phyloP scores from a whole-genome alignment of 306 rosid species.

The Cercis canadensis region DNA sequence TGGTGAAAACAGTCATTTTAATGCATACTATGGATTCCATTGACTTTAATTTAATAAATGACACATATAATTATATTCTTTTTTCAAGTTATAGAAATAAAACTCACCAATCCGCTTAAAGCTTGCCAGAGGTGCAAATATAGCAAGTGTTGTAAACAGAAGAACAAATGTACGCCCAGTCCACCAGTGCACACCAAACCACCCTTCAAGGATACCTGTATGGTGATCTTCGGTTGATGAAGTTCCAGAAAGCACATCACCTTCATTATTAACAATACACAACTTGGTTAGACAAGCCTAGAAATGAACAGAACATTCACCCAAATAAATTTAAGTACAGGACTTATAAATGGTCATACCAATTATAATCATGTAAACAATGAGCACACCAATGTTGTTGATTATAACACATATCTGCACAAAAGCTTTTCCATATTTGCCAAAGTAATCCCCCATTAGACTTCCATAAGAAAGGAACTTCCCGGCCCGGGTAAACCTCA shows the following conservation, averaged over 20 bases:
- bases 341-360: conserved; percentile 51
- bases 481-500: conserved; percentile 73
- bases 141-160: conserved; percentile 55
- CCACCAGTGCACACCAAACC: conserved; percentile 95
- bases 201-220: conserved; percentile 79
- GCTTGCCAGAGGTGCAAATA: conserved; percentile 77
- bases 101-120: conserved; percentile 78
- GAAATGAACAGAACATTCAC: conserved; percentile 6
- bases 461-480: conserved; percentile 70
- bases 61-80: background rate
- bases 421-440: conserved; percentile 69
- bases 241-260: conserved; percentile 94
- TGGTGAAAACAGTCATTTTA: conserved; percentile 3
- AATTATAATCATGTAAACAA: conserved; percentile 85
- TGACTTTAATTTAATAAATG: background rate
- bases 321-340: background rate
- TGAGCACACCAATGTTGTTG: conserved; percentile 73
- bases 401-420: conserved; percentile 63
- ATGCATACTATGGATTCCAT: too few relatives aligned
- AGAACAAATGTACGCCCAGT: conserved; percentile 68
- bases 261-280: conserved; percentile 52
- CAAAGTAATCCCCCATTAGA: conserved; percentile 76
- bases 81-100: background rate
- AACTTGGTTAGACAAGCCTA: conserved; percentile 41
- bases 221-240: conserved; percentile 78